Conservation (phyloP, 2,329 filamentous ascomycete genomes). For the Rutstroemia sydowiana region DNA sequence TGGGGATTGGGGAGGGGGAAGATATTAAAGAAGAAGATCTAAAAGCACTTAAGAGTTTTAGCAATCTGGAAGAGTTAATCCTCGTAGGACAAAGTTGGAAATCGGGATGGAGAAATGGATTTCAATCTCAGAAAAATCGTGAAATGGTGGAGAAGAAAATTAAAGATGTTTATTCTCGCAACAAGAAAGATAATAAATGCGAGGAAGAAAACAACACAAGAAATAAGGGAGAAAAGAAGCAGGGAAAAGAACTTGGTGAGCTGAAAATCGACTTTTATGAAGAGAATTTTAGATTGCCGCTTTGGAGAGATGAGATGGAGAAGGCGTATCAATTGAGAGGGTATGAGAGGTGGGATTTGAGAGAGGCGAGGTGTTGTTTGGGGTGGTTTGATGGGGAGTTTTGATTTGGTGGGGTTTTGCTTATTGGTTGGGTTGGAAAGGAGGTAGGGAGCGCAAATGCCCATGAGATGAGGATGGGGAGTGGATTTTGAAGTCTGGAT, state of each 20-base stretch:
- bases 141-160: not conserved
- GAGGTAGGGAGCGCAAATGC: too few species aligned
- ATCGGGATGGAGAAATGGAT: not conserved
- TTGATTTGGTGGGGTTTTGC: too few species aligned
- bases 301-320: not conserved
- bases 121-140: not conserved
- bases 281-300: not conserved
- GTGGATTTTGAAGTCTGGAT: too few species aligned
- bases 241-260: not conserved
- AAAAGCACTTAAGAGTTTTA: not conserved
- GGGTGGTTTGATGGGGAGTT: not conserved
- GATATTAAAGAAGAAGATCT: not conserved
- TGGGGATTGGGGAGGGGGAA: not conserved
- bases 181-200: too few species aligned
- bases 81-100: not conserved
- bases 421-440: too few species aligned
- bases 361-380: not conserved
- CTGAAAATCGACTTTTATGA: not conserved
- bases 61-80: not conserved
- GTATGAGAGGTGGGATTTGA: not conserved
- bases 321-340: not conserved
- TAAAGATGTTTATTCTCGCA: not conserved
- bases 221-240: too few species aligned
- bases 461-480: too few species aligned
- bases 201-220: too few species aligned